Evolutionary conservation across 2,329 filamentous ascomycete species (phyloP), one percentile per base, ranked within the genome.

Genomic region (Cladophialophora immunda): DNA sequence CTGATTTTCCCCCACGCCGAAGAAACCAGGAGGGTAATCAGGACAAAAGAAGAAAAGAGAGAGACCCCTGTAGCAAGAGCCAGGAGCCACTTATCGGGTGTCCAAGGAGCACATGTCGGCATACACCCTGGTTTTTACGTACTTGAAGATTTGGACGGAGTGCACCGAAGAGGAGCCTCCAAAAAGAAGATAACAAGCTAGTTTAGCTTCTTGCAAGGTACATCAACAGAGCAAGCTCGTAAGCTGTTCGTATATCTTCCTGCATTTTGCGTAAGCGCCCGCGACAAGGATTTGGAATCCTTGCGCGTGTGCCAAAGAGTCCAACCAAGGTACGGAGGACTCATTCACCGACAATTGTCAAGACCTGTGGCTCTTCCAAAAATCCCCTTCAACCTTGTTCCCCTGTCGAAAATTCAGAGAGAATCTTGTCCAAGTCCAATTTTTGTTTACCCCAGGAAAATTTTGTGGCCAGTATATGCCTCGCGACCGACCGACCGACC

Each of bases 131-230:
- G 4, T 27, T 50, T 27, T 50, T 25, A 50, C 45, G 45, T 50
- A 50, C 45, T 25, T 25, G n/a, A 47, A 22, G 7, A n/a, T 47
- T 7, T 9, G 19, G 7, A 6, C 17, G 17, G 36, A 13, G 41
- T 47, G 15, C 45, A 50, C 2, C 19, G 27, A 5, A 25, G 11
- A 50, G 45, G 7, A n/a, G 17, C 17, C 38, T 41, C 38, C 7
- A 25, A 27, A 13, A 50, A 27, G 8, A 25, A 13, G 17, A 50
- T 27, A 50, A 15, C 19, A 50, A 27, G 45, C 45, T 50, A 50
- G n/a, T 27, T 25, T 50, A 50, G 45, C 45, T 50, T 50, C 22
- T 25, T 50, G 15, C 17, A 50, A 50, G 45, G 45, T 25, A 50
- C 8, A 25, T 50, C 9, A 15, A 25, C 45, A 50, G 45, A 50